These are phyloP conservation scores for Ocimum tenuiflorum DNA, from an alignment of 257 asterid species.

Conservation along the genomic window DNA sequence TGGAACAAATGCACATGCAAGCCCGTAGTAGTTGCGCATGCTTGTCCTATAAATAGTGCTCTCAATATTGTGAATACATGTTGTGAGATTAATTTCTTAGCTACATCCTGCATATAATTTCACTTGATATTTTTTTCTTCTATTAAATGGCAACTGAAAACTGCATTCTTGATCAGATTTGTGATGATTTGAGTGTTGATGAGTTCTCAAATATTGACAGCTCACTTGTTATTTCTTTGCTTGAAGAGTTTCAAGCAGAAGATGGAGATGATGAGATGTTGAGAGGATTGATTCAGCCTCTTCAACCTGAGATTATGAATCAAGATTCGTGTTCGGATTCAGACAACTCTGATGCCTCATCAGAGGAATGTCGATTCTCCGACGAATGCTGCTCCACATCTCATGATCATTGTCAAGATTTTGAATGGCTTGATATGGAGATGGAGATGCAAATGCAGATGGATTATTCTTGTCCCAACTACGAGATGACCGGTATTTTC, in stretches of 20 bases:
- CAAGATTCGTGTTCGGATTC: constrained; percentile 2
- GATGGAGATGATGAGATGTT: constrained; percentile 28
- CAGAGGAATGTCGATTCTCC: constrained; percentile 3
- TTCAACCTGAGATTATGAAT: constrained; percentile 25
- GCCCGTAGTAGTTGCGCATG: background rate
- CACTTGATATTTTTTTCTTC: constrained; percentile 1
- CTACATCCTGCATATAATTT: background rate
- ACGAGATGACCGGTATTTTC: constrained; percentile 12
- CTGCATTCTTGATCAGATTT: background rate
- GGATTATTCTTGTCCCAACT: background rate
- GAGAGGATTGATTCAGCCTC: constrained; percentile 29
- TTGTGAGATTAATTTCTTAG: constrained; percentile 1
- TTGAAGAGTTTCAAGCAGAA: constrained; percentile 29
- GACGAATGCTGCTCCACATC: constrained; percentile 32
- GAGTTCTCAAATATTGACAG: constrained; percentile 27
- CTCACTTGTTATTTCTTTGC: constrained; percentile 30
- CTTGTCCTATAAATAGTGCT: constrained; percentile 16
- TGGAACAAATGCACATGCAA: constrained; percentile 1
- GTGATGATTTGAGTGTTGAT: constrained; percentile 15
- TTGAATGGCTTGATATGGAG: constrained; percentile 28
- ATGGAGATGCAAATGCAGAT: background rate
- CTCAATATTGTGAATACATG: too few species aligned
- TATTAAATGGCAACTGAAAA: background rate
- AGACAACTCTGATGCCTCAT: background rate
- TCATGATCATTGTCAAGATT: constrained; percentile 10